Evolutionary conservation across 225 moss, liverwort and hornwort species (phyloP).

Genomic region (Rhytidiadelphus loreus): DNA sequence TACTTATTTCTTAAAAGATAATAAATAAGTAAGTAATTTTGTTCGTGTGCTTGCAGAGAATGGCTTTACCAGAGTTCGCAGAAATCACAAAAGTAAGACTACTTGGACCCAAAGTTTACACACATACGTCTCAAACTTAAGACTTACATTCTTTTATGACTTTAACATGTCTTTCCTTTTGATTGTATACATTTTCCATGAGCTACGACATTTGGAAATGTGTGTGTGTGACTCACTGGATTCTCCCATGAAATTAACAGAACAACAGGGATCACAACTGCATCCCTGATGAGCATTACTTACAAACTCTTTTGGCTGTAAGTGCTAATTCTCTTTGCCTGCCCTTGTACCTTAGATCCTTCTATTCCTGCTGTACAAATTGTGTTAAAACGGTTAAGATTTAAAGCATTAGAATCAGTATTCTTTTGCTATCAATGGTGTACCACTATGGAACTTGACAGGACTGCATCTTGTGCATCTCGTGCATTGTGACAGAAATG

Average conservation of each 20-base stretch:
- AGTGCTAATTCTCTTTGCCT: slow-evolving; percentile 5
- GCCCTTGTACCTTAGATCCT: not conserved
- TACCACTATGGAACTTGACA: not conserved
- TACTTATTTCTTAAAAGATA: not conserved
- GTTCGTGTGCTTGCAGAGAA: slow-evolving; percentile 12
- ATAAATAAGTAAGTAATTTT: no score
- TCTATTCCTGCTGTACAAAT: not conserved
- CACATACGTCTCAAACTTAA: not conserved
- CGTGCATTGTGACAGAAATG: not conserved
- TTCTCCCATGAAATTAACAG: not conserved
- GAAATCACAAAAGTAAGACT: slow-evolving; percentile 8
- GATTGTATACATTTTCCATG: not conserved
- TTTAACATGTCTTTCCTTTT: not conserved
- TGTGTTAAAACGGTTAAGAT: not conserved
- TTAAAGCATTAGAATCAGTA: not conserved
- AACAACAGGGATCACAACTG: slow-evolving; percentile 52
- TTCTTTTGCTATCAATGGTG: not conserved
- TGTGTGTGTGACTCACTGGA: not conserved
- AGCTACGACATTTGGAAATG: not conserved
- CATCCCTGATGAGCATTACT: slow-evolving; percentile 96
- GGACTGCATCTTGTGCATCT: not conserved
- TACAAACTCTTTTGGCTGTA: slow-evolving; percentile 83
- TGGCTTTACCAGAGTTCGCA: slow-evolving; percentile 31
- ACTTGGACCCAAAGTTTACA: not conserved
- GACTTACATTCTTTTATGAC: not conserved